phyloP scores from a whole-genome alignment of 352 stramenopile species.

The Globisporangium rhizosaccharum region DNA sequence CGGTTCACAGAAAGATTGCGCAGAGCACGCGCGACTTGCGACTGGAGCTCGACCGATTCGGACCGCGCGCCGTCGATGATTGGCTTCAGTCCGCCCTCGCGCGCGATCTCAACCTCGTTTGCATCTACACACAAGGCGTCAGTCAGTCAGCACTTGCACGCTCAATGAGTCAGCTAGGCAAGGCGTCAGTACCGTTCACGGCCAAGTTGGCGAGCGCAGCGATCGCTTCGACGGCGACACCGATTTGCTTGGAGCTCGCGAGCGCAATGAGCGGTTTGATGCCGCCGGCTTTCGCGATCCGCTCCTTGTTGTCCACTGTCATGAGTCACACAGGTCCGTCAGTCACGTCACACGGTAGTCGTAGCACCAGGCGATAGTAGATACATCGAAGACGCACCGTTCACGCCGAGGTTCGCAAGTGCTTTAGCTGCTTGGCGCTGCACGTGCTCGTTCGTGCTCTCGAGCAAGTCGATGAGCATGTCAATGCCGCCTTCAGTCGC shows the following conservation, averaged over 20 bases:
- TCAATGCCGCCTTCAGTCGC: constrained; percentile 91
- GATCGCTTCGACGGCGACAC: constrained; percentile 88
- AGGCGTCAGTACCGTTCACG: constrained; percentile 74
- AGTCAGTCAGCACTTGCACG: background rate
- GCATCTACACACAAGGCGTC: constrained; percentile 42
- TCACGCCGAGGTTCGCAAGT: constrained; percentile 91
- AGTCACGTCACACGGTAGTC: background rate
- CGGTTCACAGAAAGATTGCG: constrained; percentile 92
- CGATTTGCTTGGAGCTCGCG: constrained; percentile 77
- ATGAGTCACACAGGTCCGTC: background rate
- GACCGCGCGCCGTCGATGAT: constrained; percentile 86
- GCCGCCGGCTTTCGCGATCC: constrained; percentile 87
- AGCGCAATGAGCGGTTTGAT: constrained; percentile 85
- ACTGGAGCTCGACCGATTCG: constrained; percentile 82
- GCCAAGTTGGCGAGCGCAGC: constrained; percentile 93
- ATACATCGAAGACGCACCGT: constrained; percentile 35
- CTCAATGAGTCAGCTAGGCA: background rate
- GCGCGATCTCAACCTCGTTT: constrained; percentile 90
- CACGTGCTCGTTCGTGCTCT: constrained; percentile 81
- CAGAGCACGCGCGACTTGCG: constrained; percentile 86
- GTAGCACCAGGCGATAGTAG: background rate
- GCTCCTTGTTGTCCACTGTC: constrained; percentile 90
- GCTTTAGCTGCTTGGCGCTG: constrained; percentile 92
- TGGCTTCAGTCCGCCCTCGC: constrained; percentile 81
- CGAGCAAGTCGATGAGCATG: constrained; percentile 91